These are phyloP conservation scores for Aspergillus wentii DNA, from an alignment of 495 filamentous ascomycete species.

Conservation along the genomic window DNA sequence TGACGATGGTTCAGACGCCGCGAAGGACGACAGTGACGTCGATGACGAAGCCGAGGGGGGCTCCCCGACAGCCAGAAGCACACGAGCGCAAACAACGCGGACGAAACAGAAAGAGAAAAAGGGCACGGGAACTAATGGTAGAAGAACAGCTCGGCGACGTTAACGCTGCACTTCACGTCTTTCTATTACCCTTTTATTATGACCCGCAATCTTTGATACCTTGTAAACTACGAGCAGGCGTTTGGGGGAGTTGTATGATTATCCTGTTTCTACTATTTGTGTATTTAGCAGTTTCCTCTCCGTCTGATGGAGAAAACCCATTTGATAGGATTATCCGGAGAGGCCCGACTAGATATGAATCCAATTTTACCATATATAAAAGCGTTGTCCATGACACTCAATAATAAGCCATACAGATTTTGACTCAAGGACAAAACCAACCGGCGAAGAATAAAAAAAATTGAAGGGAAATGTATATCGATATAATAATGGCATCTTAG, in stretches of 20 bases:
- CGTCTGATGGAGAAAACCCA: too few species aligned
- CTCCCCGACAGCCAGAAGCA: slow-evolving; percentile 32
- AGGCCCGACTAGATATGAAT: too few species aligned
- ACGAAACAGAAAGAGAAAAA: slow-evolving; percentile 36
- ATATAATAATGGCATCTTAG: slow-evolving; percentile 16
- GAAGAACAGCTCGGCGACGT: slow-evolving; percentile 34
- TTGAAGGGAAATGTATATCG: too few species aligned
- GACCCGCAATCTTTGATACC: slow-evolving; percentile 34
- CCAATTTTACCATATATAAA: too few species aligned
- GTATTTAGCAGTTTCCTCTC: too few species aligned
- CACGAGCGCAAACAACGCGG: slow-evolving; percentile 32
- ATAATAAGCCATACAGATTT: too few species aligned
- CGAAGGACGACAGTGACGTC: slow-evolving; percentile 19
- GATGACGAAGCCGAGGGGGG: slow-evolving; percentile 36
- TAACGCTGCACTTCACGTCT: slow-evolving; percentile 6
- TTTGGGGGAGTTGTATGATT: slow-evolving; percentile 14
- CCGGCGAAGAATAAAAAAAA: too few species aligned
- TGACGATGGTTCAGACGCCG: slow-evolving; percentile 26
- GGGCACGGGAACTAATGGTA: slow-evolving; percentile 22
- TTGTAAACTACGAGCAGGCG: slow-evolving; percentile 11
- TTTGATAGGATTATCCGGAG: too few species aligned
- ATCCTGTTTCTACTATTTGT: neutral
- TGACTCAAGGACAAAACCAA: too few species aligned
- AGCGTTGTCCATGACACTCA: too few species aligned
- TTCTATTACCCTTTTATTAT: slow-evolving; percentile 2